Evolutionary conservation across 2,329 filamentous ascomycete species (phyloP).

Genomic region (Botrytis paeoniae): DNA sequence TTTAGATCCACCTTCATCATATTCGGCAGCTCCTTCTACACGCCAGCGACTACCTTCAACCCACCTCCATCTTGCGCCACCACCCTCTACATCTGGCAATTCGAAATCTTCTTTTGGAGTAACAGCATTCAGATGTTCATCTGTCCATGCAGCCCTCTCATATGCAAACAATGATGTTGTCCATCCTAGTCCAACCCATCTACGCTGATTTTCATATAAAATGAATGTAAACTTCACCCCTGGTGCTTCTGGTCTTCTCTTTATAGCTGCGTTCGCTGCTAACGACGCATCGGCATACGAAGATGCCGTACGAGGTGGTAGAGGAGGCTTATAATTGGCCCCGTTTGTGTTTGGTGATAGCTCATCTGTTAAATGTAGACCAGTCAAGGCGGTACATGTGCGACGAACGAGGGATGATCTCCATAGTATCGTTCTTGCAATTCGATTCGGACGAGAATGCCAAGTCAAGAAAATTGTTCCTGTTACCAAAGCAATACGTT

Average conservation of each 20-base stretch:
- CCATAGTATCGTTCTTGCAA: conserved; percentile 87
- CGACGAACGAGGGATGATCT: conserved; percentile 73
- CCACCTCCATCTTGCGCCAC: conserved; percentile 72
- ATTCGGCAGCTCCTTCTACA: conserved; percentile 70
- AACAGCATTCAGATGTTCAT: conserved; percentile 85
- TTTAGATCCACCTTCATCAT: conserved; percentile 43
- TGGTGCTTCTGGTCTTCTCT: conserved; percentile 53
- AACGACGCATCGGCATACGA: conserved; percentile 29
- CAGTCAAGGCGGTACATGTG: conserved; percentile 71
- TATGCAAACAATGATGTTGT: conserved; percentile 88
- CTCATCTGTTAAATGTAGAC: conserved; percentile 65
- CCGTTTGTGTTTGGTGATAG: conserved; percentile 31
- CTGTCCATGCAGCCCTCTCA: conserved; percentile 88
- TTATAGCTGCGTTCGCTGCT: conserved; percentile 40
- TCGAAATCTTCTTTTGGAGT: conserved; percentile 71
- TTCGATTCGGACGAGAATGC: conserved; percentile 83
- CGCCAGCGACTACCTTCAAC: conserved; percentile 81
- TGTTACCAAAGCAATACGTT: conserved; percentile 76
- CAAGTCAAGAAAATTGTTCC: conserved; percentile 86
- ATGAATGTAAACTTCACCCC: conserved; percentile 96
- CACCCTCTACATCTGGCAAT: conserved; percentile 63
- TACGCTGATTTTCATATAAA: conserved; percentile 91
- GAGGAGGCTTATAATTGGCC: conserved; percentile 34
- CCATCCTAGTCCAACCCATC: conserved; percentile 95
- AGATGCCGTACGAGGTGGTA: conserved; percentile 34